Evolutionary conservation across 2,329 filamentous ascomycete genomes (phyloP), one percentile per base, ranked within the genome.

Genomic region (Aspergillus ustus): DNA sequence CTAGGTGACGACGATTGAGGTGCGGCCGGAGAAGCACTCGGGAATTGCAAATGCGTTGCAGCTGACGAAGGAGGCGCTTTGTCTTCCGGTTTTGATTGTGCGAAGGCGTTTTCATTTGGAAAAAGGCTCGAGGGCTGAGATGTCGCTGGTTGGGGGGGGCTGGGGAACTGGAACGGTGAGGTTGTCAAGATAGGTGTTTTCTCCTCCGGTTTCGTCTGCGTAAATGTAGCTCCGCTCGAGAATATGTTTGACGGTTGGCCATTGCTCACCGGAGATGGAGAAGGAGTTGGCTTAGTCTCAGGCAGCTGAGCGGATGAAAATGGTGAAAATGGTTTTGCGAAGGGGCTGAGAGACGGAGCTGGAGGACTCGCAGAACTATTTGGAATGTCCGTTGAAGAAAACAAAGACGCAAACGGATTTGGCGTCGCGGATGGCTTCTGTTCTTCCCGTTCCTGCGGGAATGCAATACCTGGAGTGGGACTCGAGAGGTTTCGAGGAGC

Each of bases 341-440:
- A 67, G 15, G 60, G 62, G 29, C 60, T 66, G 11, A 58, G 44
- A n/a, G 58, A 43, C 17, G 63, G 51, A 17, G 56, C 40, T n/a
- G 57, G 9, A 29, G 46, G 20, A 22, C 50, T 28, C 34, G 54
- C 11, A 48, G 45, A 28, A 17, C 7, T 54, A 15, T 34, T 40
- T 19, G 22, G 15, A 17, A 51, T 22, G 8, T 19, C 48, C 17
- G 15, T 20, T 7, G 37, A n/a, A 37, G 54, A 13, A 13, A 60
- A 63, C 9, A 61, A 25, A n/a, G 61, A 59, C 17, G 51, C 20
- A 19, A 58, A 58, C 11, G 59, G 54, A 40, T 58, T 53, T 15
- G 54, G 25, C 4, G 63, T 57, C 17, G 57, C 65, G 37, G 66
- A 45, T 11, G 65, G 57, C 48, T 68, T 66, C 6, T 64, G 44